phyloP scores from a whole-genome alignment of 306 rosid genomes.

The Calophaca sinica region DNA sequence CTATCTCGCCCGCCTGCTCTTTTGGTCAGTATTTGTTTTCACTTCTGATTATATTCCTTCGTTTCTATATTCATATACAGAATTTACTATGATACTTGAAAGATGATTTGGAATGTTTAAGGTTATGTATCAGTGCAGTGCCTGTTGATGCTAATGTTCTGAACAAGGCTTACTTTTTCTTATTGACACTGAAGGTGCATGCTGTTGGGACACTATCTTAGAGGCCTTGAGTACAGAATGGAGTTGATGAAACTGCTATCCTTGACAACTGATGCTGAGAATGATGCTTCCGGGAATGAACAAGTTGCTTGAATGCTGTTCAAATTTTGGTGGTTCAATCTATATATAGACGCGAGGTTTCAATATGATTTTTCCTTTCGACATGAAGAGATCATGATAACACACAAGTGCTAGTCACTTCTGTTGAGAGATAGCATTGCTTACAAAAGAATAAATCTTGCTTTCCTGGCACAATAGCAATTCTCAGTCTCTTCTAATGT shows the following conservation, averaged over 20 bases:
- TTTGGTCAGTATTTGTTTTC: slow-evolving; percentile 69
- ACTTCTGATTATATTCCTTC: slow-evolving; percentile 26
- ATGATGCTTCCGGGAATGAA: slow-evolving; percentile 50
- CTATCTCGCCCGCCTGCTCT: slow-evolving; percentile 88
- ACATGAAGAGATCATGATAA: slow-evolving; percentile 33
- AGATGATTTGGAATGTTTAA: slow-evolving; percentile 29
- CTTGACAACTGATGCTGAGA: slow-evolving; percentile 58
- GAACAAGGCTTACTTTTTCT: slow-evolving; percentile 38
- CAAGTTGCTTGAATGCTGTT: slow-evolving; percentile 53
- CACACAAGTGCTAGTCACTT: slow-evolving; percentile 27
- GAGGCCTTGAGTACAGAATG: slow-evolving; percentile 91
- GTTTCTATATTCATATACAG: neutral
- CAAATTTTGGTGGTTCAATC: slow-evolving; percentile 42
- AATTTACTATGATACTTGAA: slow-evolving; percentile 19
- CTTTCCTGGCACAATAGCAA: slow-evolving; percentile 13
- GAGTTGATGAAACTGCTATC: slow-evolving; percentile 76
- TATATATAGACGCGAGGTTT: slow-evolving; percentile 47
- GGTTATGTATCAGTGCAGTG: slow-evolving; percentile 16
- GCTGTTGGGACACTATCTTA: slow-evolving; percentile 89
- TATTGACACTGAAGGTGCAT: slow-evolving; percentile 68
- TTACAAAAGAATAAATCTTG: slow-evolving; percentile 13
- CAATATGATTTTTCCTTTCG: slow-evolving; percentile 28
- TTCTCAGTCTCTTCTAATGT: slow-evolving; percentile 32
- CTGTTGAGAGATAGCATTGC: slow-evolving; percentile 37
- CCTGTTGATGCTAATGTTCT: slow-evolving; percentile 36